Evolutionary conservation across 2,329 filamentous ascomycete species (phyloP).

Genomic region (Biscogniauxia mediterranea): DNA sequence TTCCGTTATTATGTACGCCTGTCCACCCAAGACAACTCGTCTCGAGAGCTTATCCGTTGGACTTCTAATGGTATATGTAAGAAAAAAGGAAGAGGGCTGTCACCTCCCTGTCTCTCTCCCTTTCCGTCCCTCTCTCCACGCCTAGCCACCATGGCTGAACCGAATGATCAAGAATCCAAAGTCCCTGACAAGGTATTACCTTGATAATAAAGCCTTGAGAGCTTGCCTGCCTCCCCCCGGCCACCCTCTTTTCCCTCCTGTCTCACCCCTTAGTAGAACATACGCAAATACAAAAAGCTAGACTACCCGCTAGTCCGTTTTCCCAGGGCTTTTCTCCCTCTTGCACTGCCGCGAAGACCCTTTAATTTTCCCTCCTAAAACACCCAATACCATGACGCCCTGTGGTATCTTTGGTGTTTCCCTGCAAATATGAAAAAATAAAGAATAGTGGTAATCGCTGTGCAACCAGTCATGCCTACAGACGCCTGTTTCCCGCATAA

Average conservation of each 20-base stretch:
- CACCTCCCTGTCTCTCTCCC: background rate
- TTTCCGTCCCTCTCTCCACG: no score
- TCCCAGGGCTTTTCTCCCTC: background rate
- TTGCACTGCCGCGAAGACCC: background rate
- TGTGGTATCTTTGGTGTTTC: background rate
- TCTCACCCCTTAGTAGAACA: background rate
- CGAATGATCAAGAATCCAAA: background rate
- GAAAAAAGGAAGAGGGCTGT: background rate
- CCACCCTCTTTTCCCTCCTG: background rate
- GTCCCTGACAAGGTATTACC: background rate
- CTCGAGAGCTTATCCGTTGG: background rate
- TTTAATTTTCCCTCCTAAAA: background rate
- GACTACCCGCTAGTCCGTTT: background rate
- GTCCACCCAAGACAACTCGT: background rate
- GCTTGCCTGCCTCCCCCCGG: background rate
- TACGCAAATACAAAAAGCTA: background rate
- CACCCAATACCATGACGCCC: background rate
- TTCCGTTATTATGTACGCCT: background rate
- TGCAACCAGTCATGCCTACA: background rate
- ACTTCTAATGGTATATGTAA: background rate
- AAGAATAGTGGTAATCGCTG: background rate
- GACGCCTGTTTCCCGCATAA: background rate
- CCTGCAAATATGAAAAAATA: background rate
- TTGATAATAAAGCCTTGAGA: background rate
- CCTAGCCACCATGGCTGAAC: background rate